Evolutionary conservation across 306 rosid species (phyloP).

Genomic region (Macrotyloma uniflorum): DNA sequence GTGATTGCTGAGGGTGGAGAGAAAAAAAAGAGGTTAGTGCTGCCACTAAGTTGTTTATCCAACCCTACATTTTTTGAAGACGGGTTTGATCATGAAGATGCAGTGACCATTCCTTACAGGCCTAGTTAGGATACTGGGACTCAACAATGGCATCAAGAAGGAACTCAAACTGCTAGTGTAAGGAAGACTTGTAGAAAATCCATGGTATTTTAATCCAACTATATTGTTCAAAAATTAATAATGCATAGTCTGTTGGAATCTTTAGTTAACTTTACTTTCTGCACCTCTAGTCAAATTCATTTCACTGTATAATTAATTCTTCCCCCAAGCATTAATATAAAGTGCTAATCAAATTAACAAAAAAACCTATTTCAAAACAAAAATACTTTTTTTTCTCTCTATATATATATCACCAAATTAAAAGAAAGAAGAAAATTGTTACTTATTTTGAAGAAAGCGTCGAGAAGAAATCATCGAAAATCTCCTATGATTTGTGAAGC

Average conservation of each 20-base stretch:
- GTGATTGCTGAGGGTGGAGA: constrained; percentile 64
- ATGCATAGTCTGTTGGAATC: not conserved
- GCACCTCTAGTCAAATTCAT: not conserved
- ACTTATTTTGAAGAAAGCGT: too few relatives aligned
- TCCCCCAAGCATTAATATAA: not conserved
- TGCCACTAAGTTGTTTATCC: constrained; percentile 65
- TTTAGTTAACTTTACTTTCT: not conserved
- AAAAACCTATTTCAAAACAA: too few relatives aligned
- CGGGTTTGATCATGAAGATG: constrained; percentile 79
- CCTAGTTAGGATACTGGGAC: constrained; percentile 56
- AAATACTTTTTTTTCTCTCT: too few relatives aligned
- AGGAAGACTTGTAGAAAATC: constrained; percentile 45
- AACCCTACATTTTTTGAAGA: constrained; percentile 63
- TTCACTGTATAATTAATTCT: not conserved
- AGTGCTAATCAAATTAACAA: too few relatives aligned
- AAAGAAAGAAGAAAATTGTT: too few relatives aligned
- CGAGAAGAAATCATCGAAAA: too few relatives aligned
- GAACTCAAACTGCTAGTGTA: not conserved
- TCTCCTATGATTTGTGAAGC: too few relatives aligned
- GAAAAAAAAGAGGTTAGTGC: constrained; percentile 62
- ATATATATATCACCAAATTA: too few relatives aligned
- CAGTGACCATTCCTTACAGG: constrained; percentile 66
- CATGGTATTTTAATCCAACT: constrained; percentile 47
- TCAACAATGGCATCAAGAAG: constrained; percentile 41
- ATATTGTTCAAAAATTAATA: too few relatives aligned